phyloP scores from a whole-genome alignment of 1,284 basidiomycete species.

The Meripilus lineatus region DNA sequence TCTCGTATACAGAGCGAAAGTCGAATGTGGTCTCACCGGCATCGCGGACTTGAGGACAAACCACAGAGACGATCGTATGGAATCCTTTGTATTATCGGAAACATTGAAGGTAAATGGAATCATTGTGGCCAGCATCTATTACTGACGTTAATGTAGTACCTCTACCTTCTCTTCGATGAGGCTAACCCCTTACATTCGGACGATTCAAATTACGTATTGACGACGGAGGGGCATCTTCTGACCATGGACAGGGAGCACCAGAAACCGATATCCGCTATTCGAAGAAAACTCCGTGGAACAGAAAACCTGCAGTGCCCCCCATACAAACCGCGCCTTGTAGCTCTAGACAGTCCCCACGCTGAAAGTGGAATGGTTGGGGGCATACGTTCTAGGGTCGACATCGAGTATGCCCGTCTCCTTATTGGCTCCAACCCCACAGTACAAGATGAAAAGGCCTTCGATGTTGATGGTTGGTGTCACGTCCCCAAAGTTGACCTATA shows the following conservation, averaged over 20 bases:
- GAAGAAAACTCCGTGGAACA: slow-evolving; percentile 57
- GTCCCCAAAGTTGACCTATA: slow-evolving; percentile 66
- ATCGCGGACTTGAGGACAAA: slow-evolving; percentile 80
- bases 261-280: slow-evolving; percentile 49
- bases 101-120: slow-evolving; percentile 68
- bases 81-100: slow-evolving; percentile 88
- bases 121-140: not conserved
- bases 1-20: slow-evolving; percentile 67
- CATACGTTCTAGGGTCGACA: slow-evolving; percentile 65
- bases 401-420: slow-evolving; percentile 73
- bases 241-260: slow-evolving; percentile 52
- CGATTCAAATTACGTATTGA: slow-evolving; percentile 81
- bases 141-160: slow-evolving; percentile 51
- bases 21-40: slow-evolving; percentile 80
- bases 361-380: slow-evolving; percentile 55
- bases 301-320: slow-evolving; percentile 72
- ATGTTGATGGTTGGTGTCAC: slow-evolving; percentile 67
- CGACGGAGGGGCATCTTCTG: slow-evolving; percentile 92
- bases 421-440: slow-evolving; percentile 47
- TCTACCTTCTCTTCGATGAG: slow-evolving; percentile 90
- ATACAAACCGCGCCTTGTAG: slow-evolving; percentile 46
- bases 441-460: slow-evolving; percentile 56
- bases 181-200: slow-evolving; percentile 69
- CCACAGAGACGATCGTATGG: slow-evolving; percentile 85
- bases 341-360: slow-evolving; percentile 27